Evolutionary conservation across 352 stramenopile species (phyloP), one percentile per base, ranked within the genome.

Genomic region (Globisporangium camurandrum): DNA sequence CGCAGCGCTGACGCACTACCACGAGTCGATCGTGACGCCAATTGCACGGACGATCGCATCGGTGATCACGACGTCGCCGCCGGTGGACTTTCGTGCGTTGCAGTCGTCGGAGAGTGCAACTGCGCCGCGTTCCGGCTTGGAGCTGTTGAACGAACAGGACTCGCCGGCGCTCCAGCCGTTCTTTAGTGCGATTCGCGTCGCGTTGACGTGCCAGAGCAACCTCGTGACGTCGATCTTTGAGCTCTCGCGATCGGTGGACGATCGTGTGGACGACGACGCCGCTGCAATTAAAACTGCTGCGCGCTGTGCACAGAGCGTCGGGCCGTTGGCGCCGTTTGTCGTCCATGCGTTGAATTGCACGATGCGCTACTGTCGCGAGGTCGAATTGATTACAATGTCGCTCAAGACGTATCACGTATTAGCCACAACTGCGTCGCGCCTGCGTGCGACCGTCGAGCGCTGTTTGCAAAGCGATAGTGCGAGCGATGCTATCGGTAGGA

Each of bases 351-450:
- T 87, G 54, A 85, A 86, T 22, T 79, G 53, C 40, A 84, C 84
- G 16, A 86, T 94, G 74, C 74, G 78, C 14, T 60, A 92, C 46
- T 90, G 78, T 30, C 80, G 83, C 2, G 83, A 94, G 37, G 71
- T 89, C 0, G 80, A 94, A 42, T 59, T 94, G 22, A 82, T 92
- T 27, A 83, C 71, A 7, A 84, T 89, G 57, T 83, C 78, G 16
- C 65, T 94, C 28, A 92, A 92, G 46, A 82, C 78, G n/a, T 89
- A 89, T 20, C 83, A 94, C 53, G 69, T 90, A 10, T 44, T 94
- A 11, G 75, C 83, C 3, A 89, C 76, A 9, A 82, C 84, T 22
- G 81, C 82, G 7, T 91, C 83, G 4, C 63, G 73, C 2, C 54
- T 90, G 28, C 75, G 83, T 33, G 55, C 67, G 1, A 86, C 84